phyloP scores from a whole-genome alignment of 768 basidiomycete species.

The Phylloporus arenicola region DNA sequence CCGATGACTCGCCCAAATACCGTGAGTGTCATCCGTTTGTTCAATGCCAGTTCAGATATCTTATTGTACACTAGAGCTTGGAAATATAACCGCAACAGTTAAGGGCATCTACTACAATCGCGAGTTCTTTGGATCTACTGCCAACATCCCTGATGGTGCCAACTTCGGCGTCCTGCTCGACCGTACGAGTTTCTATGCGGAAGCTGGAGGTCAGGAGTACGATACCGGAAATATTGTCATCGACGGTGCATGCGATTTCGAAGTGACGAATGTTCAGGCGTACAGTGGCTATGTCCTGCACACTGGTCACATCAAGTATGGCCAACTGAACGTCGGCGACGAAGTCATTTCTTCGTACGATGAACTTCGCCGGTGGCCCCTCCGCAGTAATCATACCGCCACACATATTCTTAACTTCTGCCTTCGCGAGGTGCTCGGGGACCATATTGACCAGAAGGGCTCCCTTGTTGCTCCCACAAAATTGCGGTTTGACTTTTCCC shows the following conservation, averaged over 20 bases:
- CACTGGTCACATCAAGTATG: constrained; percentile 86
- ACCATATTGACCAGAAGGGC: constrained; percentile 97
- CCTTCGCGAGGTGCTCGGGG: constrained; percentile 90
- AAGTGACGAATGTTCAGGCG: constrained; percentile 88
- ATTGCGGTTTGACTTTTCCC: constrained; percentile 97
- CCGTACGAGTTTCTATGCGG: constrained; percentile 94
- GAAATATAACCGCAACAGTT: constrained; percentile 69
- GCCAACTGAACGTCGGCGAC: constrained; percentile 70
- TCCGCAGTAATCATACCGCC: constrained; percentile 97
- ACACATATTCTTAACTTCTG: constrained; percentile 97
- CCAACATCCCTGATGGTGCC: constrained; percentile 55
- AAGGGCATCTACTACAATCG: constrained; percentile 84
- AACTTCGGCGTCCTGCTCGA: constrained; percentile 86
- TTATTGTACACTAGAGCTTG: constrained; percentile 48
- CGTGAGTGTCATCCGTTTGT: constrained; percentile 43
- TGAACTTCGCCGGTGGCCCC: constrained; percentile 92
- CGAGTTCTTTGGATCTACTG: constrained; percentile 65
- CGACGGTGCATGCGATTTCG: constrained; percentile 87
- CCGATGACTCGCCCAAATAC: constrained; percentile 89
- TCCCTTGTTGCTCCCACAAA: constrained; percentile 95
- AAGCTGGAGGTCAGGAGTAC: constrained; percentile 94
- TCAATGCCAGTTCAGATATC: not conserved
- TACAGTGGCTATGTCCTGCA: constrained; percentile 97
- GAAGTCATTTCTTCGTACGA: constrained; percentile 88
- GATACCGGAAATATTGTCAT: constrained; percentile 95